A percentile compares a stretch with the other conserved stretches of the same genome.
These are phyloP conservation scores for Trichoderma parareesei DNA, from an alignment of 495 filamentous ascomycete genomes.

Conservation along the genomic window DNA sequence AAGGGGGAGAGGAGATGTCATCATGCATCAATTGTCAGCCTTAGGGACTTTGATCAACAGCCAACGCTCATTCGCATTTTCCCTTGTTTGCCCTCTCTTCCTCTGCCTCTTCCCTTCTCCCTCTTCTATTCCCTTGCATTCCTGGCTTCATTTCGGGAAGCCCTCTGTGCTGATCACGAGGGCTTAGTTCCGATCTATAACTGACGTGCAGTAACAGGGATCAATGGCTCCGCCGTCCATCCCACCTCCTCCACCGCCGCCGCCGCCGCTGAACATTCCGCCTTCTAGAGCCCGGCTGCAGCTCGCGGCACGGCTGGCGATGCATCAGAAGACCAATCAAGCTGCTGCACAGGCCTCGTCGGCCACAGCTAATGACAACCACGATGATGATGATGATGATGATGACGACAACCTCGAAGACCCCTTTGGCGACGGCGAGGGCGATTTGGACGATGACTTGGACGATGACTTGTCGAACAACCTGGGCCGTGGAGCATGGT, in stretches of 20 bases:
- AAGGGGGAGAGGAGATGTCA: neutral
- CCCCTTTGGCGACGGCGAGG: conserved; percentile 41
- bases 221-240: conserved; percentile 41
- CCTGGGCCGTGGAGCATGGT: conserved; percentile 35
- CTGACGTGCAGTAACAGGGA: conserved; percentile 35
- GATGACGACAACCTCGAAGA: conserved; percentile 27
- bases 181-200: conserved; percentile 42
- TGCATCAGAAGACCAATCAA: conserved; percentile 60
- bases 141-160: neutral
- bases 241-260: conserved; percentile 46
- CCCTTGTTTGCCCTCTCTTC: neutral
- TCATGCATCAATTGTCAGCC: conserved; percentile 6
- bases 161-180: neutral
- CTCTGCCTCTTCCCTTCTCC: neutral
- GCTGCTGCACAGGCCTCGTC: conserved; percentile 25
- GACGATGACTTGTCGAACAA: conserved; percentile 31
- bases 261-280: conserved; percentile 65
- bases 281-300: conserved; percentile 83
- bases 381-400: conserved; percentile 19
- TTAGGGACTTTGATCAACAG: conserved; percentile 2
- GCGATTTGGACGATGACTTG: conserved; percentile 39
- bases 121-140: neutral
- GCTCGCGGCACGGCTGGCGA: conserved; percentile 71
- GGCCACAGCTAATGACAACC: conserved; percentile 14
- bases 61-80: conserved; percentile 1